phyloP scores from a whole-genome alignment of 768 basidiomycete genomes.

The Cystobasidium onofrii region DNA sequence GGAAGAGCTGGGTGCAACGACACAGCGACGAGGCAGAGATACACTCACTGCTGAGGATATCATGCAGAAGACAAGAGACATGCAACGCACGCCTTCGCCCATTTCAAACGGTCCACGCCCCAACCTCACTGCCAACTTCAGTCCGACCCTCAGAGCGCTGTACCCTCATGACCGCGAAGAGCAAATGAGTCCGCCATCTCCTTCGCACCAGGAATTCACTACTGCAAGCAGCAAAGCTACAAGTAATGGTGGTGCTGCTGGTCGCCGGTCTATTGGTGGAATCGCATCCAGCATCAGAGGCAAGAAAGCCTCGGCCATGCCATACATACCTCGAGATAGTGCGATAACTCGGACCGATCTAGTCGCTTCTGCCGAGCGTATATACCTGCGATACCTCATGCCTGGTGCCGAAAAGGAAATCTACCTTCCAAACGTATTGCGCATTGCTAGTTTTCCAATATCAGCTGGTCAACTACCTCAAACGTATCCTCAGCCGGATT shows the following conservation, averaged over 20 bases:
- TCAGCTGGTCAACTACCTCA: constrained; percentile 65
- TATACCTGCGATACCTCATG: constrained; percentile 86
- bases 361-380: constrained; percentile 87
- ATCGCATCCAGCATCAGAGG: constrained; percentile 5
- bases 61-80: constrained; percentile 20
- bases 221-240: constrained; percentile 47
- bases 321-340: constrained; percentile 80
- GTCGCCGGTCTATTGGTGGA: constrained; percentile 60
- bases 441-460: constrained; percentile 82
- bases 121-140: constrained; percentile 34
- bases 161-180: constrained; percentile 37
- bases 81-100: constrained; percentile 37
- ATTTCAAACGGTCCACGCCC: constrained; percentile 7
- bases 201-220: constrained; percentile 1
- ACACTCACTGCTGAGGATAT: background rate
- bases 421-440: constrained; percentile 85
- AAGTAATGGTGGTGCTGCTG: too few relatives aligned
- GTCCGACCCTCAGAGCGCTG: constrained; percentile 40
- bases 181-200: constrained; percentile 7
- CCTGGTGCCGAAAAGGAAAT: constrained; percentile 91
- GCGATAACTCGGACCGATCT: constrained; percentile 85
- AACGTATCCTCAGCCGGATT: constrained; percentile 46
- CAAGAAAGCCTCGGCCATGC: constrained; percentile 57
- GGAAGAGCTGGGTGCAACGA: background rate
- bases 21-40: background rate